Conservation (phyloP, 352 stramenopile species). For the Pythium chondricola region DNA sequence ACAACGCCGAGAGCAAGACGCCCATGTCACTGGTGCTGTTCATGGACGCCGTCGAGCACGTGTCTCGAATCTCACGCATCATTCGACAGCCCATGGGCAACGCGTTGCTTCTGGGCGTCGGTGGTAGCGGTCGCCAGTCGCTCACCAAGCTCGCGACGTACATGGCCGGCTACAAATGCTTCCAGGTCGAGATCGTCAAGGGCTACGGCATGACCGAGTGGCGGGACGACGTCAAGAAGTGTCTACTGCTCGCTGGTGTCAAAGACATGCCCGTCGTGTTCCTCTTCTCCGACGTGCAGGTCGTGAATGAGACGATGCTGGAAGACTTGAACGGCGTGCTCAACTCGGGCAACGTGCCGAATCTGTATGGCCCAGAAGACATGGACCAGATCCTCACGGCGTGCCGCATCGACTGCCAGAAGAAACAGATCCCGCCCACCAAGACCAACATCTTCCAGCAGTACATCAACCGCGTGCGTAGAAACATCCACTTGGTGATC, state of each 20-base stretch:
- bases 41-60: constrained; percentile 84
- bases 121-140: constrained; percentile 89
- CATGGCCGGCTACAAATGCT: constrained; percentile 91
- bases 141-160: constrained; percentile 90
- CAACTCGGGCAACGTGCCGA: constrained; percentile 94
- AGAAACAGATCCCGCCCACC: constrained; percentile 86
- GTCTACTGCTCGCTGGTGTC: constrained; percentile 82
- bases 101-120: constrained; percentile 88
- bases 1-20: constrained; percentile 89
- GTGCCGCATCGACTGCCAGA: constrained; percentile 90
- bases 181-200: constrained; percentile 95
- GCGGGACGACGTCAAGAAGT: constrained; percentile 92
- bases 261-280: constrained; percentile 91
- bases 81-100: constrained; percentile 86
- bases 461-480: constrained; percentile 89
- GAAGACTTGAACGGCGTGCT: constrained; percentile 94
- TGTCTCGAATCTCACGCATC: constrained; percentile 76
- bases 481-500: constrained; percentile 90
- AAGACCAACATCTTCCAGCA: constrained; percentile 95
- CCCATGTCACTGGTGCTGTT: constrained; percentile 88
- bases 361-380: constrained; percentile 90
- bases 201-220: constrained; percentile 91
- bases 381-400: constrained; percentile 89
- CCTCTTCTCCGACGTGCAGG: constrained; percentile 93
- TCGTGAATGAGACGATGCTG: constrained; percentile 94